These are phyloP conservation scores for Aspergillus sp. DNA, from an alignment of 2,329 filamentous ascomycete genomes.

Conservation along the genomic window DNA sequence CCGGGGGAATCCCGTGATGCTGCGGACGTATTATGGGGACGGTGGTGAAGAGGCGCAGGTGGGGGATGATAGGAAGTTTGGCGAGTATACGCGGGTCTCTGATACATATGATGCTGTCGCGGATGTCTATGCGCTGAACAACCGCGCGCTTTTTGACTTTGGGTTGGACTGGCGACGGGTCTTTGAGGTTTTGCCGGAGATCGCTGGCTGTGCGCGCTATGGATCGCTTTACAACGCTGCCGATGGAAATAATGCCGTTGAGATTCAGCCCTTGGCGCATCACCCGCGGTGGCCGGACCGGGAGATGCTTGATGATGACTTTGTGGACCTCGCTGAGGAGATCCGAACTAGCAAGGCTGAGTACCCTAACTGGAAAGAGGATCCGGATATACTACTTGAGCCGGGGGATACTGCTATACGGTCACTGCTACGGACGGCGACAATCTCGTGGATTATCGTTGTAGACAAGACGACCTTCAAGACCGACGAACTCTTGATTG, in stretches of 20 bases:
- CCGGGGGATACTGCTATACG: background rate
- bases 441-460: background rate
- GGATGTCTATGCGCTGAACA: conserved; percentile 4
- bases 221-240: no score
- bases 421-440: background rate
- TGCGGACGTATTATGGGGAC: conserved; percentile 8
- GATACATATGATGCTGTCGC: conserved; percentile 1
- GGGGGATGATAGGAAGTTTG: conserved; percentile 4
- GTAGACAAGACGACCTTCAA: conserved; percentile 3
- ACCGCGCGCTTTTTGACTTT: conserved; percentile 7
- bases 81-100: background rate
- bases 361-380: background rate
- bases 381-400: background rate
- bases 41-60: background rate
- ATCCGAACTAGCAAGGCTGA: background rate
- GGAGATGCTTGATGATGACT: background rate
- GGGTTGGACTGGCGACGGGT: conserved; percentile 8
- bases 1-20: background rate
- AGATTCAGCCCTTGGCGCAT: background rate
- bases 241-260: background rate
- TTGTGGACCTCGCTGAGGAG: background rate
- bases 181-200: conserved; percentile 4
- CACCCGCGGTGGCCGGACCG: background rate
- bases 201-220: background rate
- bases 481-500: background rate